Conservation (phyloP, 768 basidiomycete species). For the Pleurotus citrinopileatus region DNA sequence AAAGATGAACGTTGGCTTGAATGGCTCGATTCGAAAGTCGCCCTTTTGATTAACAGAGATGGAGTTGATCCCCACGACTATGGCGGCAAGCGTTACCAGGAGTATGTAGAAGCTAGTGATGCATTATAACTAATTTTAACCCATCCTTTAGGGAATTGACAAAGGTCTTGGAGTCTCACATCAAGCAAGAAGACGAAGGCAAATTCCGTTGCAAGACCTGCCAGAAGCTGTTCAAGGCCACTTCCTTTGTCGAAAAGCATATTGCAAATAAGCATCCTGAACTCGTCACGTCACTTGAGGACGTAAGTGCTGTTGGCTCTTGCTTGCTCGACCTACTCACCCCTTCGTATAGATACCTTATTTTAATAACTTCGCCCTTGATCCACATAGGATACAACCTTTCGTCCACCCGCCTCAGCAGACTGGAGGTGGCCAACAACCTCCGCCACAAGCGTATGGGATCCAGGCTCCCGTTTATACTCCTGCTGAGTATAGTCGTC, state of each 20-base stretch:
- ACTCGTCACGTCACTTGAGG: constrained; percentile 77
- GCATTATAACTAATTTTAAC: constrained; percentile 8
- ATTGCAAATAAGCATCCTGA: constrained; percentile 93
- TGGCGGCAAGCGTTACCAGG: constrained; percentile 72
- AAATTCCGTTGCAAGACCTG: constrained; percentile 97
- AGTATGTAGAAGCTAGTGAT: background rate
- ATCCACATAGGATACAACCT: constrained; percentile 89
- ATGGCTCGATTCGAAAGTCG: constrained; percentile 84
- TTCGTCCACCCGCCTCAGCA: constrained; percentile 74
- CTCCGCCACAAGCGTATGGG: constrained; percentile 85
- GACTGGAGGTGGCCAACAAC: constrained; percentile 61
- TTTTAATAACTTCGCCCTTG: constrained; percentile 95
- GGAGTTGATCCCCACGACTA: constrained; percentile 85
- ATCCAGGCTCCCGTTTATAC: constrained; percentile 58
- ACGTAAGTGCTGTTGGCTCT: constrained; percentile 48
- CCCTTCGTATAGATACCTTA: constrained; percentile 61
- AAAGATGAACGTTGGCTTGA: constrained; percentile 88
- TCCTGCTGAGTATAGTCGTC: constrained; percentile 30
- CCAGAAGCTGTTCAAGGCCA: constrained; percentile 96
- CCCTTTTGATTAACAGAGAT: constrained; percentile 73
- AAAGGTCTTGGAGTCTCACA: constrained; percentile 71
- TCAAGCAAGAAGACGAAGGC: constrained; percentile 96
- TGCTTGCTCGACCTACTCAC: constrained; percentile 5
- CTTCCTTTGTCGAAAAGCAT: constrained; percentile 97
- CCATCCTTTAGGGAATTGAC: constrained; percentile 64